These are phyloP conservation scores for Tausonia pullulans DNA, from an alignment of 1,284 basidiomycete genomes.

Conservation along the genomic window DNA sequence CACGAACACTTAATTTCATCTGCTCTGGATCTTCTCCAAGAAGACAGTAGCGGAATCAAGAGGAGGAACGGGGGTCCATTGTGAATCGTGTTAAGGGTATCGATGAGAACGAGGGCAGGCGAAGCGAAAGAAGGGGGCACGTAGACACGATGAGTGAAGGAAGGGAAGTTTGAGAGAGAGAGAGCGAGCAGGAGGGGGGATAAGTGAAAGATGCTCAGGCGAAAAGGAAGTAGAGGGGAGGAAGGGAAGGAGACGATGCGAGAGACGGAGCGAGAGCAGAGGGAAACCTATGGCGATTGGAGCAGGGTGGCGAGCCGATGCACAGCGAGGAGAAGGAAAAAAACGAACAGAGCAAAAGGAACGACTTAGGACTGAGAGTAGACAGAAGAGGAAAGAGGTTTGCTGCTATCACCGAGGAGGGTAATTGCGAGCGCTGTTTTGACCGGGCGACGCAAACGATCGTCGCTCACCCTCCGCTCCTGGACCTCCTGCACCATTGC, in stretches of 20 bases:
- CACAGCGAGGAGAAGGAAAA: not conserved
- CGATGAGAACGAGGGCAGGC: too few species aligned
- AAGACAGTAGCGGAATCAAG: too few species aligned
- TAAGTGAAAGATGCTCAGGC: conserved; percentile 9
- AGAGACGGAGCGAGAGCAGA: not conserved
- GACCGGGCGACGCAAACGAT: not conserved
- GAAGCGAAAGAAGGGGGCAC: too few species aligned
- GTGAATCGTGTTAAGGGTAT: too few species aligned
- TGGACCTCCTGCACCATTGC: too few species aligned
- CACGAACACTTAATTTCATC: too few species aligned
- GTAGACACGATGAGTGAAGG: not conserved
- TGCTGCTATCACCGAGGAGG: not conserved
- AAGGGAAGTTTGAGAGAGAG: conserved; percentile 1
- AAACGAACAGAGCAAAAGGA: not conserved
- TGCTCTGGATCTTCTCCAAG: too few species aligned
- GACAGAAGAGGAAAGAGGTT: not conserved
- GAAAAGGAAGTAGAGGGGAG: conserved; percentile 6
- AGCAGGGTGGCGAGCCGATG: too few species aligned
- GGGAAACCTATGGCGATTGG: too few species aligned
- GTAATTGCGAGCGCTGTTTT: not conserved
- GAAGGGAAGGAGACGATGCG: conserved; percentile 1
- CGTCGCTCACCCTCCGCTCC: too few species aligned
- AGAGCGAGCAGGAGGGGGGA: conserved; percentile 27
- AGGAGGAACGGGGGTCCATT: too few species aligned
- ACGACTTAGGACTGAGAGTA: not conserved